Conservation (phyloP, 1,139 yeast species). For the Scheffersomyces quercinus region DNA sequence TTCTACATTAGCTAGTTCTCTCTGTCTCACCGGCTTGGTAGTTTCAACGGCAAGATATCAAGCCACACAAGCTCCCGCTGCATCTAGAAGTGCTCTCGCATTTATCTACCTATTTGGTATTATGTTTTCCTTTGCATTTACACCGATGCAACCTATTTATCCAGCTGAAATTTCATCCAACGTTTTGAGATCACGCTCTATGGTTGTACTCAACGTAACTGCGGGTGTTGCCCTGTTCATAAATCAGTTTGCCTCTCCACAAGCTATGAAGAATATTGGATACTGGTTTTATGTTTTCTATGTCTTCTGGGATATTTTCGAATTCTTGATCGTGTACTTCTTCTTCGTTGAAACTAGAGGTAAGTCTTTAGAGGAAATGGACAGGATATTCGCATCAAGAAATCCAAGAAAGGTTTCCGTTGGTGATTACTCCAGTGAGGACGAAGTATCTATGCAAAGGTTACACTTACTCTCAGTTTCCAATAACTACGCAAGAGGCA, state of each 20-base stretch:
- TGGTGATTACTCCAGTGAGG: not conserved
- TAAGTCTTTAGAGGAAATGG: constrained; percentile 28
- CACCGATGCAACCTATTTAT: constrained; percentile 22
- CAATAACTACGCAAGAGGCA: not conserved
- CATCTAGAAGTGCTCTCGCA: constrained; percentile 16
- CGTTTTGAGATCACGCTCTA: constrained; percentile 17
- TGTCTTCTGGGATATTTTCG: constrained; percentile 19
- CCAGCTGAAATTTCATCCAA: constrained; percentile 20
- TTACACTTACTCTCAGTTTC: not conserved
- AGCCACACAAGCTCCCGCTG: constrained; percentile 9
- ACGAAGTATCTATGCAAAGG: not conserved
- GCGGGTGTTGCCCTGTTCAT: constrained; percentile 19
- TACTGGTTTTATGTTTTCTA: constrained; percentile 22
- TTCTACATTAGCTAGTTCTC: constrained; percentile 16
- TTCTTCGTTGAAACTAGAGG: constrained; percentile 30
- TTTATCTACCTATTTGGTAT: constrained; percentile 21
- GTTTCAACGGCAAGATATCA: constrained; percentile 15
- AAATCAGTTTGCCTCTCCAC: constrained; percentile 20
- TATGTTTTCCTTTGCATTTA: constrained; percentile 19
- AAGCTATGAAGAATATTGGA: constrained; percentile 20
- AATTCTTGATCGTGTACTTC: constrained; percentile 21
- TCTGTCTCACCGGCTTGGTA: constrained; percentile 16
- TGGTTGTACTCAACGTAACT: constrained; percentile 14
- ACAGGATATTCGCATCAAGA: constrained; percentile 15
- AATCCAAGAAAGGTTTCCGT: constrained; percentile 1